phyloP scores from a whole-genome alignment of 352 stramenopile genomes.

The Globisporangium mamillatum region DNA sequence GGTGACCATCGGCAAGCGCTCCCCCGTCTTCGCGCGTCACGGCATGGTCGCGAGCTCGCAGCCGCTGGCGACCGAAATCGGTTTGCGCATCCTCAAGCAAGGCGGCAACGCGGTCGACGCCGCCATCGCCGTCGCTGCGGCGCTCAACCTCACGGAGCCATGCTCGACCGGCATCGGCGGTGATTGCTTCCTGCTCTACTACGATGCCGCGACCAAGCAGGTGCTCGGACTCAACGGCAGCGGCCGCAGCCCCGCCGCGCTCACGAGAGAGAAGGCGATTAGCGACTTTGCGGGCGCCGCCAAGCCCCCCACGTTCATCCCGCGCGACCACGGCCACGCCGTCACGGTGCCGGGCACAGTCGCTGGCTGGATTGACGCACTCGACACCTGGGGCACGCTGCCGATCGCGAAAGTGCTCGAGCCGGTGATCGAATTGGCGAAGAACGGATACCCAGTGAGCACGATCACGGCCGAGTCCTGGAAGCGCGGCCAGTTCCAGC shows the following conservation, averaged over 20 bases:
- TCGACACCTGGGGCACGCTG: slow-evolving; percentile 84
- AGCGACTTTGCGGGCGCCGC: slow-evolving; percentile 35
- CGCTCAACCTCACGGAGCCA: slow-evolving; percentile 64
- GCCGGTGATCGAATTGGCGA: slow-evolving; percentile 88
- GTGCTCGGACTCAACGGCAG: slow-evolving; percentile 93
- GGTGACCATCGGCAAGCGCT: slow-evolving; percentile 70
- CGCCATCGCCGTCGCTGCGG: slow-evolving; percentile 54
- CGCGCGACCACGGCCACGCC: slow-evolving; percentile 56
- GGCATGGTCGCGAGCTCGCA: slow-evolving; percentile 94
- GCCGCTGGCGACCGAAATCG: slow-evolving; percentile 91
- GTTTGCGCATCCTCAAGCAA: slow-evolving; percentile 84
- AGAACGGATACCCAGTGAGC: slow-evolving; percentile 92
- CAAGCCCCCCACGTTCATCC: slow-evolving; percentile 32
- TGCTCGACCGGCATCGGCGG: slow-evolving; percentile 83
- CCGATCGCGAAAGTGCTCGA: slow-evolving; percentile 83
- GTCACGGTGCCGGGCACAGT: slow-evolving; percentile 92
- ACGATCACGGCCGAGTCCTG: slow-evolving; percentile 88
- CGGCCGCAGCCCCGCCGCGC: slow-evolving; percentile 71
- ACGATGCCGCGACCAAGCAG: slow-evolving; percentile 77
- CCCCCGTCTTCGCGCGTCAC: slow-evolving; percentile 85
- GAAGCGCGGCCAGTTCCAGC: slow-evolving; percentile 61
- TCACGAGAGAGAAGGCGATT: slow-evolving; percentile 78
- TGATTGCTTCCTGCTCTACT: slow-evolving; percentile 97
- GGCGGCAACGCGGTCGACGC: slow-evolving; percentile 96
- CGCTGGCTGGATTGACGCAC: slow-evolving; percentile 89